Percentiles rank a stretch among this genome's conserved stretches.
Evolutionary conservation across 2,329 filamentous ascomycete species (phyloP).

Genomic region (Furcasterigmium furcatum): DNA sequence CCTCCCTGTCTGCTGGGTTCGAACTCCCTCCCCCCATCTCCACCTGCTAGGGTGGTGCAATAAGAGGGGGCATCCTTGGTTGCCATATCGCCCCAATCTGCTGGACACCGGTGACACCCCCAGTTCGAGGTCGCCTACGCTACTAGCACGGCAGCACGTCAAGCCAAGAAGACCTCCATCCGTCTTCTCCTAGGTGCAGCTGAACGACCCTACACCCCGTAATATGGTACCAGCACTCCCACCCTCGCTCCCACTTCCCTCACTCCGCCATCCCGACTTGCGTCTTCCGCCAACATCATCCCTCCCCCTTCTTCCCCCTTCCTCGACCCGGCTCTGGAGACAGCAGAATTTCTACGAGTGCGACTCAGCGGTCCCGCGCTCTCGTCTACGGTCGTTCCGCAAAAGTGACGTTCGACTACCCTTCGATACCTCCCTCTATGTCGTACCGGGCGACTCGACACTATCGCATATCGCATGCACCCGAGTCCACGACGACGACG

Average conservation of each 20-base stretch:
- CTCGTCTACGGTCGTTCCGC: too few species aligned
- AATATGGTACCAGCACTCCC: background rate
- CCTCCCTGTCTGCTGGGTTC: background rate
- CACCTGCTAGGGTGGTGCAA: background rate
- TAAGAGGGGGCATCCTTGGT: background rate
- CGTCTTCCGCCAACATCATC: background rate
- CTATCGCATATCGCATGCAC: conserved; percentile 23
- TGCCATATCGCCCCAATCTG: conserved; percentile 2
- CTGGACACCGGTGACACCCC: conserved; percentile 1
- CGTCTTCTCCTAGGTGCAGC: background rate
- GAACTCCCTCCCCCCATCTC: background rate
- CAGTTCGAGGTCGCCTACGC: background rate
- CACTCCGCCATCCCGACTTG: background rate
- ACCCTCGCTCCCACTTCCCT: background rate
- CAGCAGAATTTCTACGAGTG: too few species aligned
- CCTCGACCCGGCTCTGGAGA: conserved; percentile 1
- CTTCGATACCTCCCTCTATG: conserved; percentile 4
- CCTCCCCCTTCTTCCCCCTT: conserved; percentile 5
- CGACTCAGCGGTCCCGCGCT: too few species aligned
- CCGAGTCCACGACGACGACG: conserved; percentile 9
- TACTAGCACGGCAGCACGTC: background rate
- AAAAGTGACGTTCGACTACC: too few species aligned
- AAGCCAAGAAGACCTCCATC: background rate
- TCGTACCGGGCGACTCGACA: conserved; percentile 11
- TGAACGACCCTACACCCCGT: conserved; percentile 1